phyloP scores from a whole-genome alignment of 2,329 filamentous ascomycete genomes.

The Penicillium occitanis region DNA sequence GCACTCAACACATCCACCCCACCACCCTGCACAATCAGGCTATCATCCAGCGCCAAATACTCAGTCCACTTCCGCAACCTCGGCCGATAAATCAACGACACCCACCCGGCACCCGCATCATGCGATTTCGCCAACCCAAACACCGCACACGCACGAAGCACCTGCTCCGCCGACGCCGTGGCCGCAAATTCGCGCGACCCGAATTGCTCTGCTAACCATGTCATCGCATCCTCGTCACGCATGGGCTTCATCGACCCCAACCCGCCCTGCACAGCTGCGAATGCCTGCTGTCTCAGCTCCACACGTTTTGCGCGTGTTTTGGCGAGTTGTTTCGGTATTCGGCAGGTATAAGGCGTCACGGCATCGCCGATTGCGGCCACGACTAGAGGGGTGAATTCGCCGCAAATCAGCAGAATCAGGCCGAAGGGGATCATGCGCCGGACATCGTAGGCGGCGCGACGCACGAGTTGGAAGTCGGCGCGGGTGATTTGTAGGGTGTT shows the following conservation, averaged over 20 bases:
- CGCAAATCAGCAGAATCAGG: conserved; percentile 72
- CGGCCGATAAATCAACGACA: conserved; percentile 50
- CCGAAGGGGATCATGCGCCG: conserved; percentile 76
- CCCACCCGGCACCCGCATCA: conserved; percentile 46
- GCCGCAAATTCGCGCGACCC: conserved; percentile 26
- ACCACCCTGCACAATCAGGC: conserved; percentile 63
- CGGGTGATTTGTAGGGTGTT: conserved; percentile 51
- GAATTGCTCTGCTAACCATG: conserved; percentile 28
- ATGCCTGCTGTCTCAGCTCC: conserved; percentile 35
- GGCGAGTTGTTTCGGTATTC: conserved; percentile 74
- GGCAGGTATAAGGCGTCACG: conserved; percentile 76
- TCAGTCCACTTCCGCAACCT: conserved; percentile 57
- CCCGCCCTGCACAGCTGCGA: conserved; percentile 27
- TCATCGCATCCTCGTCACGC: conserved; percentile 32
- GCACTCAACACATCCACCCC: conserved; percentile 59
- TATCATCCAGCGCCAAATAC: conserved; percentile 71
- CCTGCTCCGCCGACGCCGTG: conserved; percentile 26
- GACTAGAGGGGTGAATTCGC: conserved; percentile 81
- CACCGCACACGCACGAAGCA: conserved; percentile 37
- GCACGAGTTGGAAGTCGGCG: conserved; percentile 68
- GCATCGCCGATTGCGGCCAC: conserved; percentile 67
- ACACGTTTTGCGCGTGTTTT: conserved; percentile 56
- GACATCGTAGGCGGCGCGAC: conserved; percentile 69
- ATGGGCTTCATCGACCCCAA: conserved; percentile 23
- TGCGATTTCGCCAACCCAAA: conserved; percentile 35